These are phyloP conservation scores for Madurella fahalii DNA, from an alignment of 2,329 filamentous ascomycete genomes.

Conservation along the genomic window DNA sequence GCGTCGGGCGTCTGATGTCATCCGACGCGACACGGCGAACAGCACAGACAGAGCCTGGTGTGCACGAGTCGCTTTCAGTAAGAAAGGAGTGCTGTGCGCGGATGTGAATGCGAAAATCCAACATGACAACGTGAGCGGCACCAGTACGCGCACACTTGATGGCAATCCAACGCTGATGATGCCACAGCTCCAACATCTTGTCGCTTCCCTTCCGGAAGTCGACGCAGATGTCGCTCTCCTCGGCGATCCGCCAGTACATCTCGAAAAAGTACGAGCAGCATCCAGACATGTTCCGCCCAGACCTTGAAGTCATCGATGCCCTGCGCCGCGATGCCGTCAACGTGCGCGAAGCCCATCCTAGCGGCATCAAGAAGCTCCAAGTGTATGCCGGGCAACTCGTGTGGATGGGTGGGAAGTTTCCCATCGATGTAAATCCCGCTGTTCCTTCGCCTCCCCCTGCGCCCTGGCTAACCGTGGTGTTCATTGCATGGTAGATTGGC, in stretches of 20 bases:
- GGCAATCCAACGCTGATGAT: background rate
- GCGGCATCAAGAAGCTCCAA: conserved; percentile 82
- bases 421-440: conserved; percentile 67
- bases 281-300: conserved; percentile 90
- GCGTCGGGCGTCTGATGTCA: too few relatives aligned
- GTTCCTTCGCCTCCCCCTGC: background rate
- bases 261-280: conserved; percentile 98
- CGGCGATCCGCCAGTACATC: conserved; percentile 90
- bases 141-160: background rate
- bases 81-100: too few relatives aligned
- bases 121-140: conserved; percentile 20
- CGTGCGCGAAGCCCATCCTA: conserved; percentile 80
- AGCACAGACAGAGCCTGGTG: too few relatives aligned
- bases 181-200: conserved; percentile 54
- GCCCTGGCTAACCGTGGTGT: background rate
- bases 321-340: conserved; percentile 83
- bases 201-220: conserved; percentile 86
- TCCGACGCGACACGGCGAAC: too few relatives aligned
- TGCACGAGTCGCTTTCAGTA: too few relatives aligned
- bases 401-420: conserved; percentile 93
- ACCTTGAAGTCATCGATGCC: conserved; percentile 78
- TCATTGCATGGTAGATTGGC: conserved; percentile 59
- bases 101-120: background rate
- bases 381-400: conserved; percentile 87
- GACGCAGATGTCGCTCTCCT: conserved; percentile 70